Base-by-base conservation (phyloP, 768 basidiomycete genomes). In the Naganishia vaughanmartiniae region DNA sequence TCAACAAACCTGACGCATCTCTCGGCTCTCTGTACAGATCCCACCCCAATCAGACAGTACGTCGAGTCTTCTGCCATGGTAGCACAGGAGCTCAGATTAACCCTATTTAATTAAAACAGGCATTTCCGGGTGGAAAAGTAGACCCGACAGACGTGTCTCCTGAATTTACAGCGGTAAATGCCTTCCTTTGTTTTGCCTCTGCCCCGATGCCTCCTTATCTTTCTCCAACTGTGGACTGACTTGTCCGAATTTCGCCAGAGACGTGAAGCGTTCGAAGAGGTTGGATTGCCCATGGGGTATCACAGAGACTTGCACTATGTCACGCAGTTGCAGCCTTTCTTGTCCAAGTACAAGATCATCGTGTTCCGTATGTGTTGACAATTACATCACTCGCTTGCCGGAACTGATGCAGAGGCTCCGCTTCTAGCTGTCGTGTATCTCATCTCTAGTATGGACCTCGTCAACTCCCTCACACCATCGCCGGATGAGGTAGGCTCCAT, bases 231-330 rank as follows among this genome's bases (percentile, higher is more conserved):
- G 19, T 24, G 54, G 1, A 46, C 42, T 53, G 56, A 54, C 9
- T 34, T 58, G 11, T 28, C 4, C 17, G 21, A 4, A 60, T 26
- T 34, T 39, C 42, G 24, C 24, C 76, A 93, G 92, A 85, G 85
- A 57, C 84, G 93, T 69, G 93, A 95, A 81, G 93, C 93, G 0
- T 79, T 87, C 67, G 93, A 95, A 82, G 93, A 95, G 83, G 89
- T 94, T 24, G 87, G 81, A 0, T 83, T 94, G 2, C 88, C 90
- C 0, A 77, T 87, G 1, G 65, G 77, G 14, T 68, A 83, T 65
- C 85, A 84, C 46, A 85, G 87, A 0, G 79, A 86, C 57, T 82
- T 92, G 21, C 85, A 89, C 75, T 84, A 84, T 1, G 77, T 92
- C 24, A 87, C 87, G 33, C 81, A 84, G 21, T 81, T 91, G 42